Percentiles rank a stretch among this genome's conserved stretches.
These are phyloP conservation scores for Pleurotus cornucopiae DNA, from an alignment of 768 basidiomycete genomes.

Conservation along the genomic window DNA sequence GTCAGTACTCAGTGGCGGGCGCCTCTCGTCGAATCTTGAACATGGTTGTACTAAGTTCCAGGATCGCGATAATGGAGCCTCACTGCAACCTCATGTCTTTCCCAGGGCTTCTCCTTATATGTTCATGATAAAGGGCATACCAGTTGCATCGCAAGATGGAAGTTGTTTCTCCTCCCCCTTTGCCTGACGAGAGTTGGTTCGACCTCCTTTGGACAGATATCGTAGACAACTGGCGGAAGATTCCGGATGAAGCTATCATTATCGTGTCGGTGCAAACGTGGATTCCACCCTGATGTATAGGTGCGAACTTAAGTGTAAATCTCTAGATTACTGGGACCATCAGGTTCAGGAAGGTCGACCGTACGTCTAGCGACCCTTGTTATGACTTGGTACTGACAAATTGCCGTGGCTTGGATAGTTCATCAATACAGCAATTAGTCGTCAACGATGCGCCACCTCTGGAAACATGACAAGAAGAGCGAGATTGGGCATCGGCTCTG, in stretches of 20 bases:
- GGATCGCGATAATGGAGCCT: too few relatives aligned
- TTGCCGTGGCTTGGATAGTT: too few relatives aligned
- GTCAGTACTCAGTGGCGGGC: too few relatives aligned
- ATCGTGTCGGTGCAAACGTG: neutral
- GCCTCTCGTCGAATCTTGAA: too few relatives aligned
- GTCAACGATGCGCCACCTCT: too few relatives aligned
- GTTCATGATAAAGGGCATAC: neutral
- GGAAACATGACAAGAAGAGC: neutral
- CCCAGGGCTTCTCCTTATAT: neutral
- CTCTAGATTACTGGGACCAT: neutral
- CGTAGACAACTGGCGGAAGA: neutral
- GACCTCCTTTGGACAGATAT: neutral
- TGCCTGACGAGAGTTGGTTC: neutral
- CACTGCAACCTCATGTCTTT: too few relatives aligned
- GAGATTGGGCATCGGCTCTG: neutral
- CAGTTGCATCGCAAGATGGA: neutral
- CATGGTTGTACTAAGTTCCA: too few relatives aligned
- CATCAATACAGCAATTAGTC: too few relatives aligned
- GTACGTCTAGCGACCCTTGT: too few relatives aligned
- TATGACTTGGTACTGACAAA: too few relatives aligned
- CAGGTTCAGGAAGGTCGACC: neutral
- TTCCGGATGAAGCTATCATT: slow-evolving; percentile 1
- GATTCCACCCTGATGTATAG: too few relatives aligned
- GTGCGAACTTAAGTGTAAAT: neutral
- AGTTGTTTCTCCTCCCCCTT: neutral